phyloP scores from a whole-genome alignment of 1,284 basidiomycete genomes.

The Ceratorhiza oryzae-sativae region DNA sequence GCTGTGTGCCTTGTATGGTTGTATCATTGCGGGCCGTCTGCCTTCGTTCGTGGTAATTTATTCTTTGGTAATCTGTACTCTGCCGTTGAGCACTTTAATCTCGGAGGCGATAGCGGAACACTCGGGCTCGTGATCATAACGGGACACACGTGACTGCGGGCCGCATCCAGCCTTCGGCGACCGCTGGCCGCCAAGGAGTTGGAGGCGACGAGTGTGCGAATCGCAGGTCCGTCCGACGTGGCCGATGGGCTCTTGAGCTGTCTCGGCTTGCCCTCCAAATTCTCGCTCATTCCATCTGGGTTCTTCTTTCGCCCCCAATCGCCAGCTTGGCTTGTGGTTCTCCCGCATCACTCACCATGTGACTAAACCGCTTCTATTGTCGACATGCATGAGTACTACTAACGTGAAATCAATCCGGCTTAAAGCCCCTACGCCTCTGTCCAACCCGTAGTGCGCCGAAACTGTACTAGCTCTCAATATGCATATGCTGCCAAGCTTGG shows the following conservation, averaged over 20 bases:
- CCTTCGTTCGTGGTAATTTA: not conserved
- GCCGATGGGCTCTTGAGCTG: not conserved
- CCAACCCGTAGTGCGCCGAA: not conserved
- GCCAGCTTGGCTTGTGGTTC: not conserved
- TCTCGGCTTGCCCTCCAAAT: not conserved
- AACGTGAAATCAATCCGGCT: not conserved
- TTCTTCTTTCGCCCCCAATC: constrained; percentile 6
- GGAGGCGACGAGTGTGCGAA: not conserved
- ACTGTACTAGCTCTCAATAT: not conserved
- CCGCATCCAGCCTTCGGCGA: not conserved
- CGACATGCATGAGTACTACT: not conserved
- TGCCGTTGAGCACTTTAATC: too few species aligned
- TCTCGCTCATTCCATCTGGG: not conserved
- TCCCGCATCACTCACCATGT: constrained; percentile 4
- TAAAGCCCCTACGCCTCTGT: not conserved
- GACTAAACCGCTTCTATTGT: constrained; percentile 1
- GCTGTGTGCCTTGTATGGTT: not conserved
- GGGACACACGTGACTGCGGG: not conserved
- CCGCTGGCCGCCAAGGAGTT: not conserved
- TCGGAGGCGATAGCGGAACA: too few species aligned
- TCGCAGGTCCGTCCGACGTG: not conserved
- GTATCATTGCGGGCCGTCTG: not conserved
- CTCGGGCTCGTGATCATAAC: not conserved
- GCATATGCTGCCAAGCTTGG: not conserved
- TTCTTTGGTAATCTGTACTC: too few species aligned